Conservation (phyloP, 345 rosid species). For the Aurinia saxatilis region DNA sequence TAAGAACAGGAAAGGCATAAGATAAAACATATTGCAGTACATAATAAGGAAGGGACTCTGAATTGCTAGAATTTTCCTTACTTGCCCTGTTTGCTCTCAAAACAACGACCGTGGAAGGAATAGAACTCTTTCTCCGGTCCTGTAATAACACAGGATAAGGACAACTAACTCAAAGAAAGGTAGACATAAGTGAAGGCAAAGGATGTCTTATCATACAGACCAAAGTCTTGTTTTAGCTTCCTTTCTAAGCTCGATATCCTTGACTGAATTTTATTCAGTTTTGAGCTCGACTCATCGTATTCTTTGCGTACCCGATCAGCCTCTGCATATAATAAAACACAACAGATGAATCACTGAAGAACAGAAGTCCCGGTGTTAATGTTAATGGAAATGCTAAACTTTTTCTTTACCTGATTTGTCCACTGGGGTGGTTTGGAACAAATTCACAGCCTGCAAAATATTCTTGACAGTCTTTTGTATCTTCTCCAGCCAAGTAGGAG, state of each 20-base stretch:
- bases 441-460: constrained; percentile 66
- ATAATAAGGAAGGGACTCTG: background rate
- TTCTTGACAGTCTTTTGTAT: constrained; percentile 51
- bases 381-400: background rate
- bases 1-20: background rate
- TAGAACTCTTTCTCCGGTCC: constrained; percentile 92
- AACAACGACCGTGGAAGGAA: constrained; percentile 69
- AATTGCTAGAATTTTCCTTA: constrained; percentile 22
- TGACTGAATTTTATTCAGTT: constrained; percentile 75
- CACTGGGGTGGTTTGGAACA: constrained; percentile 64
- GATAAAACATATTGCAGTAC: background rate
- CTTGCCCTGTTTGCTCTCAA: constrained; percentile 91
- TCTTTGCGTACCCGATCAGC: constrained; percentile 79
- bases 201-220: constrained; percentile 39
- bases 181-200: background rate
- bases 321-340: constrained; percentile 39
- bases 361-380: background rate
- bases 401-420: constrained; percentile 54
- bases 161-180: constrained; percentile 25
- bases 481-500: constrained; percentile 79
- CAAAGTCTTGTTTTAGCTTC: constrained; percentile 82
- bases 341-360: constrained; percentile 10
- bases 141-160: constrained; percentile 29
- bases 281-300: constrained; percentile 66
- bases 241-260: constrained; percentile 70